Percentiles rank a stretch among this genome's conserved stretches.
These are phyloP conservation scores for Austroboletus eburneus DNA, from an alignment of 768 basidiomycete species.

Conservation along the genomic window DNA sequence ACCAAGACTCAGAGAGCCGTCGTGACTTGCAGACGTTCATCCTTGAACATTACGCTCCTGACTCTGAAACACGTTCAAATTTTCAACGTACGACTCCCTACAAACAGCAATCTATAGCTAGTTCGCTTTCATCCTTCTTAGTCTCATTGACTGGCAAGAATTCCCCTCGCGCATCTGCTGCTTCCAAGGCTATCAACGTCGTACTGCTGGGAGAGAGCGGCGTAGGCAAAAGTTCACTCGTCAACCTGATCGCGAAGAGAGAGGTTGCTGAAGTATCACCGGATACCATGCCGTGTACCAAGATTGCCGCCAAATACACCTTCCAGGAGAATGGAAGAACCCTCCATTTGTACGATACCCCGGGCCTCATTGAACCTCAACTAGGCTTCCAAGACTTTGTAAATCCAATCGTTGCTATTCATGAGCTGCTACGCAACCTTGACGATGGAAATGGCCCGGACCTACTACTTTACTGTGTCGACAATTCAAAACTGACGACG, in stretches of 20 bases:
- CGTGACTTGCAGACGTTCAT: slow-evolving; percentile 13
- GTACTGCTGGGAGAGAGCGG: slow-evolving; percentile 34
- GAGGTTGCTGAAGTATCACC: slow-evolving; percentile 29
- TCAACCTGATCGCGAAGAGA: slow-evolving; percentile 35
- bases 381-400: slow-evolving; percentile 16
- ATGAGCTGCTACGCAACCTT: slow-evolving; percentile 31
- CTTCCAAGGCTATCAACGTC: slow-evolving; percentile 22
- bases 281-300: slow-evolving; percentile 33
- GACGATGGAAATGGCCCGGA: slow-evolving; percentile 24
- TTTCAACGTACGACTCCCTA: slow-evolving; percentile 3
- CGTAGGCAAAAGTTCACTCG: slow-evolving; percentile 39
- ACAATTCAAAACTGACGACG: slow-evolving; percentile 22
- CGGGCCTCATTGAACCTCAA: slow-evolving; percentile 28
- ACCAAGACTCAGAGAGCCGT: slow-evolving; percentile 7
- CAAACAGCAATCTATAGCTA: slow-evolving; percentile 7
- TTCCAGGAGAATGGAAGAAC: slow-evolving; percentile 16
- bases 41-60: slow-evolving; percentile 3
- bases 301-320: slow-evolving; percentile 19
- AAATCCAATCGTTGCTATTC: slow-evolving; percentile 22
- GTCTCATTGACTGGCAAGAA: slow-evolving; percentile 2
- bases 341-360: slow-evolving; percentile 33
- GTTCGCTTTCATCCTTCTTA: slow-evolving; percentile 14
- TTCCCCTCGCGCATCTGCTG: not conserved
- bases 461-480: slow-evolving; percentile 31
- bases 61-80: slow-evolving; percentile 1